phyloP scores from a whole-genome alignment of 805 yeast species.

The Suhomyces canberraensis region DNA sequence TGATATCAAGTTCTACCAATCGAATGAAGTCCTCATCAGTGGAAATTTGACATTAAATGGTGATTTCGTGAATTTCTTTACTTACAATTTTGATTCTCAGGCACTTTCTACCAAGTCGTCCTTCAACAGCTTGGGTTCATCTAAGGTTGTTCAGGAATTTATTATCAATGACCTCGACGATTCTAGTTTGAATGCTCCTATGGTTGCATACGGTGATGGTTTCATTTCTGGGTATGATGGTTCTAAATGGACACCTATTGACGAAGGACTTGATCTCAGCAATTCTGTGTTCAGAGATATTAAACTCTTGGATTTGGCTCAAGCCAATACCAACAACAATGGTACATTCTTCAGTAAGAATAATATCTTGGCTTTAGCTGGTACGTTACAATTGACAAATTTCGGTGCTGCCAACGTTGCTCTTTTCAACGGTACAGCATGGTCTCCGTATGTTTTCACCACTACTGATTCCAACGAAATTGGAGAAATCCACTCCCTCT shows the following conservation, averaged over 20 bases:
- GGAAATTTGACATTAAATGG: conserved; percentile 51
- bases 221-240: conserved; percentile 46
- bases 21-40: conserved; percentile 38
- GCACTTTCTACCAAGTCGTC: conserved; percentile 16
- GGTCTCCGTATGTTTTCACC: conserved; percentile 65
- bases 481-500: conserved; percentile 30
- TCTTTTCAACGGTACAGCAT: conserved; percentile 56
- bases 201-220: conserved; percentile 32
- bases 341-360: conserved; percentile 41
- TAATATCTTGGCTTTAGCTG: conserved; percentile 54
- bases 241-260: conserved; percentile 45
- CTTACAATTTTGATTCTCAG: conserved; percentile 50
- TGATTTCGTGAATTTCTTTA: conserved; percentile 42
- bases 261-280: conserved; percentile 23
- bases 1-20: conserved; percentile 46
- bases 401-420: conserved; percentile 64
- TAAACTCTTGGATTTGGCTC: conserved; percentile 36
- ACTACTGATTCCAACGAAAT: conserved; percentile 12
- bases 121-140: conserved; percentile 19
- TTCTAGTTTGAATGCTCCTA: conserved; percentile 38
- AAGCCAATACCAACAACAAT: conserved; percentile 24
- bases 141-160: conserved; percentile 33
- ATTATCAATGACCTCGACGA: conserved; percentile 42
- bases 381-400: conserved; percentile 44
- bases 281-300: conserved; percentile 44